phyloP scores from a whole-genome alignment of 345 rosid genomes.

The Citrus trifoliata region DNA sequence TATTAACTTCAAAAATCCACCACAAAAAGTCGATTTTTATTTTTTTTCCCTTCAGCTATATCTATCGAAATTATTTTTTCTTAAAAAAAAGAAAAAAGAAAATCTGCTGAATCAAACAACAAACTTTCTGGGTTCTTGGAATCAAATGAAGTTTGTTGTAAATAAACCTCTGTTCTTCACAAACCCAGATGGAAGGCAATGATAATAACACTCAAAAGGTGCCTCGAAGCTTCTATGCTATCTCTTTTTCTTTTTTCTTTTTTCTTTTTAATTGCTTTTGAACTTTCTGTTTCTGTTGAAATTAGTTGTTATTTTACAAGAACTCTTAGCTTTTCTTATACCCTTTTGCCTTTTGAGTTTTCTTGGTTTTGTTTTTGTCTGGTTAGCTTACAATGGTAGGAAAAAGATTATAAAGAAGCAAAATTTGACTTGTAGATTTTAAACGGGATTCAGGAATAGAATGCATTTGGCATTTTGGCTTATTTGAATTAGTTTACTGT shows the following conservation, averaged over 20 bases:
- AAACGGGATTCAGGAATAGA: background rate
- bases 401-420: background rate
- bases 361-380: background rate
- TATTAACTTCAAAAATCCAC: background rate
- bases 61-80: background rate
- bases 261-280: background rate
- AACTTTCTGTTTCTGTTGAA: background rate
- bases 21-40: background rate
- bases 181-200: slow-evolving; percentile 46
- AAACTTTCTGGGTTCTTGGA: background rate
- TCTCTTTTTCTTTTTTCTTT: background rate
- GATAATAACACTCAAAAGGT: slow-evolving; percentile 36
- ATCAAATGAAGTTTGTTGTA: slow-evolving; percentile 27
- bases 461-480: background rate
- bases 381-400: background rate
- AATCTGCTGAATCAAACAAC: background rate
- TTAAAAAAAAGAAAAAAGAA: background rate
- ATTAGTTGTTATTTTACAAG: background rate
- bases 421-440: background rate
- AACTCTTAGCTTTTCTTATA: background rate
- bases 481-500: background rate
- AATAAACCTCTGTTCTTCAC: slow-evolving; percentile 17
- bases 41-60: background rate
- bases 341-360: background rate
- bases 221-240: background rate